Base-by-base conservation (phyloP, 1,284 basidiomycete genomes). In the Pyrrhoderma noxium region DNA sequence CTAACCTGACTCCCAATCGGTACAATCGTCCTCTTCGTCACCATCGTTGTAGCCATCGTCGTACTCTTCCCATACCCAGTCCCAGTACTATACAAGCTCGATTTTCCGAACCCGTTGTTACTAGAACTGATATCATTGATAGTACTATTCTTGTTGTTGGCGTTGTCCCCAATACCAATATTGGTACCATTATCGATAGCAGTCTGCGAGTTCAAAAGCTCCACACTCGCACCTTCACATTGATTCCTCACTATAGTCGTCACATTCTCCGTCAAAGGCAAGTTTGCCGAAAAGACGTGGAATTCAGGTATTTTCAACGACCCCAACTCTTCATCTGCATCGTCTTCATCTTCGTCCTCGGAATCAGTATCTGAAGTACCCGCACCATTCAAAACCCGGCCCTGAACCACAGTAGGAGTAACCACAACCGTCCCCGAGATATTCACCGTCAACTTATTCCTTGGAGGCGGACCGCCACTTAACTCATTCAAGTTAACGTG, bases 401-500 rank as follows among this genome's bases (percentile, higher is more conserved):
- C n/a, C n/a, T n/a, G n/a, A n/a, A n/a, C n/a, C n/a, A n/a, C n/a
- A n/a, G n/a, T 40, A 5, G 74, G 73, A 19, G 82, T 72, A 27
- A 89, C 65, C 3, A 87, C 65, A 37, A 89, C 70, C 2, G 73
- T 80, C 3, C 86, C 85, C 2, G 73, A 71, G 37, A 89, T 76
- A 11, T 67, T 75, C 62, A 89, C 85, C 2, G 73, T 75, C 60
- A 89, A 80, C 4, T 70, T 63, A 53, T 78, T 80, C 62, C 79
- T 82, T 25, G 75, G 66, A 2, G 78, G 75, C n/a, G 79, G 67
- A 40, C 16, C 38, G 21, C 11, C 11, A 11, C 35, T 16, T 13
- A 89, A 68, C 40, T 88, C 83, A 59, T 85, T 85, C 71, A 89
- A 84, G 59, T 89, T 86, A 51, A 89, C 59, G 61, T 88, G 85